A percentile compares a stretch with the other conserved stretches of the same genome.
Evolutionary conservation across 1,139 yeast genomes (phyloP).

Genomic region (Entelexis paramagnoliae): DNA sequence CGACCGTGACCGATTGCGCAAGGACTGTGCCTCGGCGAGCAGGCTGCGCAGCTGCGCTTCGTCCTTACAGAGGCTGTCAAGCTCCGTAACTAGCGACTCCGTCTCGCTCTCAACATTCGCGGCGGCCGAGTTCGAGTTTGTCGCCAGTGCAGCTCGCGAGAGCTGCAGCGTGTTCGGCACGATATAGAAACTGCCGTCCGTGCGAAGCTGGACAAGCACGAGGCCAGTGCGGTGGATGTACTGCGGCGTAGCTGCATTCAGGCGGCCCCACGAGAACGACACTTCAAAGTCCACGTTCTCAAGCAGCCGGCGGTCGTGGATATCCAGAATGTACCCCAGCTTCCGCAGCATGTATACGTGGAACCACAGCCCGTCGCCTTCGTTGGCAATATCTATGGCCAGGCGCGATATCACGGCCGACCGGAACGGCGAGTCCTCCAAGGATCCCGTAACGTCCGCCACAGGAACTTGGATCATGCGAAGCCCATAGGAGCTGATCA

Average conservation of each 20-base stretch:
- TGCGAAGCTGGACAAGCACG: slow-evolving; percentile 77
- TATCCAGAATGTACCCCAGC: slow-evolving; percentile 68
- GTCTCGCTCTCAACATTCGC: slow-evolving; percentile 17
- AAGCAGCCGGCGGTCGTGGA: slow-evolving; percentile 45
- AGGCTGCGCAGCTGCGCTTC: slow-evolving; percentile 40
- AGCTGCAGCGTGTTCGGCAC: slow-evolving; percentile 32
- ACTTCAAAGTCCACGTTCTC: slow-evolving; percentile 38
- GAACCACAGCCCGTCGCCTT: slow-evolving; percentile 40
- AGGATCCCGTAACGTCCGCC: slow-evolving; percentile 71
- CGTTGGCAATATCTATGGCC: slow-evolving; percentile 42
- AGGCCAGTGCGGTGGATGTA: slow-evolving; percentile 84
- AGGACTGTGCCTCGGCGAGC: slow-evolving; percentile 38
- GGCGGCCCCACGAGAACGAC: slow-evolving; percentile 84
- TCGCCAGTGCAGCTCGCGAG: slow-evolving; percentile 25
- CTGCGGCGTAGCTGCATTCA: slow-evolving; percentile 72
- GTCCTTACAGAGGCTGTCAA: slow-evolving; percentile 53
- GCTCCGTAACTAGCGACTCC: slow-evolving; percentile 60
- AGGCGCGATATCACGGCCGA: slow-evolving; percentile 63
- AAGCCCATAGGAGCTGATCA: slow-evolving; percentile 79
- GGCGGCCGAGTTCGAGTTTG: slow-evolving; percentile 10
- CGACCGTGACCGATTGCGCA: neutral
- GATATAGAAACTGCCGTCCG: slow-evolving; percentile 66
- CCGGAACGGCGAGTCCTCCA: slow-evolving; percentile 73
- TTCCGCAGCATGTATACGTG: slow-evolving; percentile 51
- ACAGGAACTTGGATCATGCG: slow-evolving; percentile 88